Evolutionary conservation across 2,329 filamentous ascomycete species (phyloP).

Genomic region (Penicillium griseofulvum): DNA sequence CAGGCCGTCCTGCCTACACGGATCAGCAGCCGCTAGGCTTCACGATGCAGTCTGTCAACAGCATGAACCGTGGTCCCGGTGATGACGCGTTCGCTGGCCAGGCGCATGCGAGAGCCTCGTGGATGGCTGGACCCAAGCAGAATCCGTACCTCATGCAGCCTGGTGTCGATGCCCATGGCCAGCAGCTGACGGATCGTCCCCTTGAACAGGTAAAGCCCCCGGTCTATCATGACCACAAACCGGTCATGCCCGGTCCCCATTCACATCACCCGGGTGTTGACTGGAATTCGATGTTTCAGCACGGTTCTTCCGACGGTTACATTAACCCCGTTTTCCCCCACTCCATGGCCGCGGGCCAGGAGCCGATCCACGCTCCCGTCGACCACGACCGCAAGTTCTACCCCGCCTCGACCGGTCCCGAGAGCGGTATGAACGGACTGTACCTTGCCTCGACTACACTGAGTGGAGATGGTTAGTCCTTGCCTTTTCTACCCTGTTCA

Average conservation of each 20-base stretch:
- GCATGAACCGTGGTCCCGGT: slow-evolving; percentile 40
- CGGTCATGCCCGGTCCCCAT: slow-evolving; percentile 61
- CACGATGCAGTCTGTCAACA: slow-evolving; percentile 43
- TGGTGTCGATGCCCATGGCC: slow-evolving; percentile 41
- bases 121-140: slow-evolving; percentile 47
- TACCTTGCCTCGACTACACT: slow-evolving; percentile 49
- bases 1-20: slow-evolving; percentile 38
- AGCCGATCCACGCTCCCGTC: slow-evolving; percentile 66
- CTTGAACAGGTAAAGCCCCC: slow-evolving; percentile 46
- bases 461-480: slow-evolving; percentile 45
- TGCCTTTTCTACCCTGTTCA: slow-evolving; percentile 17
- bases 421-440: slow-evolving; percentile 47
- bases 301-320: slow-evolving; percentile 66
- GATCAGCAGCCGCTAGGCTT: slow-evolving; percentile 46
- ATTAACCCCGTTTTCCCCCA: slow-evolving; percentile 61
- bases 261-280: slow-evolving; percentile 62
- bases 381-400: slow-evolving; percentile 55
- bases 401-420: slow-evolving; percentile 47
- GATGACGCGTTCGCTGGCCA: slow-evolving; percentile 39
- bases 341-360: slow-evolving; percentile 68
- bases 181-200: slow-evolving; percentile 45
- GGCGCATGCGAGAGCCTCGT: slow-evolving; percentile 40
- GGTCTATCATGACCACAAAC: slow-evolving; percentile 41
- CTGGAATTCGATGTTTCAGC: slow-evolving; percentile 76
- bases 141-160: slow-evolving; percentile 45